Percentiles rank a stretch among this genome's conserved stretches.
These are phyloP conservation scores for Saxophila tyrrhenica DNA, from an alignment of 495 filamentous ascomycete genomes.

Conservation along the genomic window DNA sequence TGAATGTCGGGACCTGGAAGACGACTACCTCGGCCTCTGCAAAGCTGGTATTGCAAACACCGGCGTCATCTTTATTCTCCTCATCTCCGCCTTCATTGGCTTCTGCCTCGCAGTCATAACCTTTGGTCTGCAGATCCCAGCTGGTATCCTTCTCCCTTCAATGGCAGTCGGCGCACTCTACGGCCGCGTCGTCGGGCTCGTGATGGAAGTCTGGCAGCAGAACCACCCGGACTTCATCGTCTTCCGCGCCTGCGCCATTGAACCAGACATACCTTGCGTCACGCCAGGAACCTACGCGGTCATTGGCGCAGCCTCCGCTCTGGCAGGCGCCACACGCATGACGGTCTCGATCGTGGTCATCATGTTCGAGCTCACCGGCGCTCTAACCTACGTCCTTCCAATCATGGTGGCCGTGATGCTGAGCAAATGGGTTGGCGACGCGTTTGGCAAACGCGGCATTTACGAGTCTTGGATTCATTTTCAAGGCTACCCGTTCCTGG, in stretches of 20 bases:
- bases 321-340: conserved; percentile 96
- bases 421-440: conserved; percentile 96
- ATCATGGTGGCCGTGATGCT: conserved; percentile 99
- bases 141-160: conserved; percentile 93
- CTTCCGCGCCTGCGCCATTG: conserved; percentile 56
- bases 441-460: conserved; percentile 85
- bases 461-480: conserved; percentile 98
- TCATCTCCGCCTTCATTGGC: conserved; percentile 68
- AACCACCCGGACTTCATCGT: conserved; percentile 63
- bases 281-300: conserved; percentile 94
- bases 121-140: conserved; percentile 93
- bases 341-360: conserved; percentile 95
- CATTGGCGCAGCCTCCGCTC: conserved; percentile 87
- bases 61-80: conserved; percentile 64
- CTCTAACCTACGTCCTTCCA: conserved; percentile 89
- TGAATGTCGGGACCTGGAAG: conserved; percentile 65
- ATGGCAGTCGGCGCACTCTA: conserved; percentile 91
- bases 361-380: conserved; percentile 97
- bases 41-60: conserved; percentile 59
- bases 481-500: conserved; percentile 91
- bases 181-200: conserved; percentile 81
- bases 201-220: conserved; percentile 80
- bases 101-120: conserved; percentile 81
- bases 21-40: conserved; percentile 83
- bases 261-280: conserved; percentile 80